These are phyloP conservation scores for Aegilops sharonensis DNA, from an alignment of 176 grass and related monocot genomes.

Conservation along the genomic window DNA sequence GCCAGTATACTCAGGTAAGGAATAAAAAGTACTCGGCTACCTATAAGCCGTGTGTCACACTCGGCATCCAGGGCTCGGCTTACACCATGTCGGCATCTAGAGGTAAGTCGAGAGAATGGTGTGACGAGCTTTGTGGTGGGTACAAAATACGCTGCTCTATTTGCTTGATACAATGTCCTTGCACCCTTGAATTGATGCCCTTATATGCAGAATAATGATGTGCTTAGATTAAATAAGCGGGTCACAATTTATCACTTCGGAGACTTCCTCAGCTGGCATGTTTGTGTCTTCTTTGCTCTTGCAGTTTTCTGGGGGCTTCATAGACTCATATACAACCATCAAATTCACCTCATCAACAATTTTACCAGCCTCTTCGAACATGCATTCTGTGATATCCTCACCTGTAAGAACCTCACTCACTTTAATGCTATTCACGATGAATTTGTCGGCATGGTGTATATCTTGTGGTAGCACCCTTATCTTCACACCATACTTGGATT, in stretches of 20 bases:
- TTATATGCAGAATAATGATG: background rate
- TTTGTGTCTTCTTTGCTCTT: background rate
- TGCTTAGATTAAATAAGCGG: background rate
- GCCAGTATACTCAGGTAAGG: no score
- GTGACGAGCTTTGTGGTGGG: background rate
- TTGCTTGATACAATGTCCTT: background rate
- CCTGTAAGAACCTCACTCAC: background rate
- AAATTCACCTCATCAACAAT: background rate
- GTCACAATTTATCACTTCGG: background rate
- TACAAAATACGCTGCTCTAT: no score
- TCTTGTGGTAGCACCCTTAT: background rate
- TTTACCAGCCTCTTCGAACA: background rate
- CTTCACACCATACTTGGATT: no score
- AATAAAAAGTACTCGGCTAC: no score
- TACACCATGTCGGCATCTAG: no score
- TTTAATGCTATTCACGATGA: background rate
- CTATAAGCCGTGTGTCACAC: no score
- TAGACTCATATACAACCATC: no score
- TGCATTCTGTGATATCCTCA: no score
- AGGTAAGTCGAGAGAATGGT: no score
- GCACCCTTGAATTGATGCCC: background rate
- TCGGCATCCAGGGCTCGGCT: no score
- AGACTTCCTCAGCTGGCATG: background rate
- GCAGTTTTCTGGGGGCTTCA: background rate
- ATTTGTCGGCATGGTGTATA: background rate